A percentile compares a stretch with the other conserved stretches of the same genome.
Evolutionary conservation across 2,329 filamentous ascomycete species (phyloP).

Genomic region (Fusarium euwallaceae): DNA sequence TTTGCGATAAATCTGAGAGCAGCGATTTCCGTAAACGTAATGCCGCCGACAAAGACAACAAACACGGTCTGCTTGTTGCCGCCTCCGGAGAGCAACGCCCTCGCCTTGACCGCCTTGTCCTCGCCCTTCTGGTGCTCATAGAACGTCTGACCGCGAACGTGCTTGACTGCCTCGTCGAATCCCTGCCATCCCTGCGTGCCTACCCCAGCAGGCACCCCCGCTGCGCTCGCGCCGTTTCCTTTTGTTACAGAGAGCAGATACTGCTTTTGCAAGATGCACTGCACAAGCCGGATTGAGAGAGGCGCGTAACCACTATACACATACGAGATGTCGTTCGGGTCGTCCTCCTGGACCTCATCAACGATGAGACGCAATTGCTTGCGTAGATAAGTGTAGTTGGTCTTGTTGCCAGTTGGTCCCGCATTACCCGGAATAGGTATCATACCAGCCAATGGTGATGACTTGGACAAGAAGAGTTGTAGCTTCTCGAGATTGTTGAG

Average conservation of each 20-base stretch:
- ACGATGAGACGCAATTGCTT: slow-evolving; percentile 91
- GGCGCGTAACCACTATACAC: slow-evolving; percentile 98
- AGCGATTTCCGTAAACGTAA: slow-evolving; percentile 96
- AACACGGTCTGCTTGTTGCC: slow-evolving; percentile 86
- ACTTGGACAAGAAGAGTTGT: slow-evolving; percentile 83
- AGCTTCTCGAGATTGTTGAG: slow-evolving; percentile 90
- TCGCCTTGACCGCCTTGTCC: slow-evolving; percentile 90
- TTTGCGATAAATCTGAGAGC: slow-evolving; percentile 90
- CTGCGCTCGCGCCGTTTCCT: slow-evolving; percentile 63
- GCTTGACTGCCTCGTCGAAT: slow-evolving; percentile 92
- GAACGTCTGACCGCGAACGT: slow-evolving; percentile 88
- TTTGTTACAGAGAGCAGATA: slow-evolving; percentile 80
- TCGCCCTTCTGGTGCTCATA: slow-evolving; percentile 93
- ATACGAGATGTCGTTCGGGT: slow-evolving; percentile 96
- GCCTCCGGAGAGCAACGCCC: slow-evolving; percentile 85
- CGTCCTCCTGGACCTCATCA: slow-evolving; percentile 95
- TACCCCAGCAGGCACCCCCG: slow-evolving; percentile 58
- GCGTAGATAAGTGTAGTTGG: slow-evolving; percentile 90
- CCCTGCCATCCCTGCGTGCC: slow-evolving; percentile 88
- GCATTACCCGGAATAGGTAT: slow-evolving; percentile 77
- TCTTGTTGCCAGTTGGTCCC: slow-evolving; percentile 74
- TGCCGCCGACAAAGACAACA: slow-evolving; percentile 97
- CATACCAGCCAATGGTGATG: slow-evolving; percentile 83
- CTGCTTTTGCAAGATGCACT: slow-evolving; percentile 92
- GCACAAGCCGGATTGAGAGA: slow-evolving; percentile 89